Base-by-base conservation (phyloP, 768 basidiomycete species). In the Trametes maxima region DNA sequence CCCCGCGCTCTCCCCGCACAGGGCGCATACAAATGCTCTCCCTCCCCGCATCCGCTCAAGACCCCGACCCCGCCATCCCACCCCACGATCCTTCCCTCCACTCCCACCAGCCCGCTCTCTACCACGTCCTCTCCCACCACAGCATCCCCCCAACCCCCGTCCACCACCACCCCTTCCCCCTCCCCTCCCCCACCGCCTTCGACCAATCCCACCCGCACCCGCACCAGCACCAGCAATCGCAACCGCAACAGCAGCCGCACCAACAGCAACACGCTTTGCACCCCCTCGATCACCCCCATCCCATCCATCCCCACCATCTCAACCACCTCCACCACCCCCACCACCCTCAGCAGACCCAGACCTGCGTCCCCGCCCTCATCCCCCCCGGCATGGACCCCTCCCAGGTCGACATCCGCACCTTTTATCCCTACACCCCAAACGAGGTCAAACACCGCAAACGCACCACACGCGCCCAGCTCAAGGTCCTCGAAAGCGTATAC, bases 381-480 rank as follows among this genome's bases (percentile, higher is more conserved):
- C 80, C 78, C 64, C 80, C 78, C 1, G 79, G 77, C 59, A 77
- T 83, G 72, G 89, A 90, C 78, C 86, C 88, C 67, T 77, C 83
- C 66, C 76, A 84, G 51, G 86, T 88, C 74, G 89, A 91, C 81
- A 88, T 90, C 71, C 85, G 88, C 69, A 87, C 89, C 43, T 92
- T 93, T 78, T 92, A 88, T 67, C 87, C 90, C n/a, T 94, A 71
- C 65, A 65, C 65, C 49, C 92, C 92, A 58, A 92, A 92, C 76
- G 89, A 95, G 78, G 92, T 97, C 77, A 96, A 96, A 78, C 95
- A 96, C 69, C 80, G 95, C 61, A 91, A 94, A 68, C 81, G 96
- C 54, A 98, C 96, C 0, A 92, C 94, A 33, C 85, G 87, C 36
- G 79, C 85, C 19, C 96, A 98, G 78, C 88, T 97, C 70, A 88